These are phyloP conservation scores for Colletotrichum tropicale DNA, from an alignment of 2,329 filamentous ascomycete species.

Conservation along the genomic window DNA sequence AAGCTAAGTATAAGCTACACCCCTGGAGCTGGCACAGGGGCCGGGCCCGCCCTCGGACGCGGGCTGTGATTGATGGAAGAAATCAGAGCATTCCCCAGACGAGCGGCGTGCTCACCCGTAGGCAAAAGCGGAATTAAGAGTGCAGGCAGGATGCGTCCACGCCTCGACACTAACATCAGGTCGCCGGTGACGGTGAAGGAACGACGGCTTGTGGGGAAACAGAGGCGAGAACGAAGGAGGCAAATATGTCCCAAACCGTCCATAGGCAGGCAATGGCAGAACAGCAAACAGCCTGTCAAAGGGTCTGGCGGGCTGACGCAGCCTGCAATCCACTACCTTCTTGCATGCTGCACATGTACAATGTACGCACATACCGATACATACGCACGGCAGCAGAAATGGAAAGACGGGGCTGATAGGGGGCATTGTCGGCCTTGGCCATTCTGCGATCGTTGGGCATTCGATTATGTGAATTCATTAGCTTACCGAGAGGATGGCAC, in stretches of 20 bases:
- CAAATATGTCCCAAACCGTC: not conserved
- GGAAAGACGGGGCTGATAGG: not conserved
- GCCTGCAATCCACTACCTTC: not conserved
- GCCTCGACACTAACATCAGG: not conserved
- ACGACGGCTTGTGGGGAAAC: not conserved
- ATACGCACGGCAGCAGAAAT: not conserved
- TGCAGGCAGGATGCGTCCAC: not conserved
- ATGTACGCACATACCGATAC: not conserved
- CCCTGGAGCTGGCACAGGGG: not conserved
- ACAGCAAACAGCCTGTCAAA: not conserved
- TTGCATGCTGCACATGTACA: not conserved
- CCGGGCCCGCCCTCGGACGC: not conserved
- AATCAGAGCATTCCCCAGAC: not conserved
- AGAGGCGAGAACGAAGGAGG: not conserved
- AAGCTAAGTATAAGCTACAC: not conserved
- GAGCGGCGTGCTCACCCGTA: not conserved
- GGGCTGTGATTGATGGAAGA: constrained; percentile 15
- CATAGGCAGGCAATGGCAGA: not conserved
- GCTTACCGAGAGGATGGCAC: constrained; percentile 1
- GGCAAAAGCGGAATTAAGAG: not conserved
- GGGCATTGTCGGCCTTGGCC: not conserved
- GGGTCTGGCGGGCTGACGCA: not conserved
- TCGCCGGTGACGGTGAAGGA: not conserved
- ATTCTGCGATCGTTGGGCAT: not conserved
- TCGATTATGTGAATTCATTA: not conserved